A percentile compares a stretch with the other conserved stretches of the same genome.
phyloP scores from a whole-genome alignment of 1,284 basidiomycete genomes.

The Quambalaria eucalypti region DNA sequence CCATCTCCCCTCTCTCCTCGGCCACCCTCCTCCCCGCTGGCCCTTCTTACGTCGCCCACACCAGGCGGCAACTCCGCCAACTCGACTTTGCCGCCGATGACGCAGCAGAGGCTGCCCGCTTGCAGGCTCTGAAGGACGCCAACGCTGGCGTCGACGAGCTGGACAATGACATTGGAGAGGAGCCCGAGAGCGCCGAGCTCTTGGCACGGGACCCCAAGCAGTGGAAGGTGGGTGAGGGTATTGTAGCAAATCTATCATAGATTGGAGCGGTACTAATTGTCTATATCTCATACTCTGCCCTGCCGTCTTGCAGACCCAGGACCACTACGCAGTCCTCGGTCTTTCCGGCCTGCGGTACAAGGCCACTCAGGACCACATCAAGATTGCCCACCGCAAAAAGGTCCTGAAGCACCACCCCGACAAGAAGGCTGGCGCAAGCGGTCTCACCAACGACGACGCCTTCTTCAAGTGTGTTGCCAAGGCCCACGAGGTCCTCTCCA shows the following conservation, averaged over 20 bases:
- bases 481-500: slow-evolving; percentile 80
- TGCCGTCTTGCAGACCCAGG: slow-evolving; percentile 67
- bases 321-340: slow-evolving; percentile 92
- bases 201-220: slow-evolving; percentile 82
- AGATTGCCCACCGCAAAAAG: slow-evolving; percentile 96
- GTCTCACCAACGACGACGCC: slow-evolving; percentile 79
- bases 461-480: slow-evolving; percentile 99
- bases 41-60: slow-evolving; percentile 37
- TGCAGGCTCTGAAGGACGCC: slow-evolving; percentile 49
- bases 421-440: slow-evolving; percentile 75
- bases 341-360: slow-evolving; percentile 80
- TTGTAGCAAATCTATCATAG: not conserved
- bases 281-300: not conserved
- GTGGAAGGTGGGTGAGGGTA: slow-evolving; percentile 69
- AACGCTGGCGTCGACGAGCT: slow-evolving; percentile 65
- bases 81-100: slow-evolving; percentile 41
- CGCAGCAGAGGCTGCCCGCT: slow-evolving; percentile 25
- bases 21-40: slow-evolving; percentile 34
- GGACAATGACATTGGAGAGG: slow-evolving; percentile 75
- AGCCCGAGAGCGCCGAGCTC: slow-evolving; percentile 68
- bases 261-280: not conserved
- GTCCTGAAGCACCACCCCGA: slow-evolving; percentile 98
- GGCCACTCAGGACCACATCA: slow-evolving; percentile 85
- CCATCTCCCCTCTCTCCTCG: slow-evolving; percentile 26
- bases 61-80: slow-evolving; percentile 35